A percentile compares a stretch with the other conserved stretches of the same genome.
Conservation (phyloP, 163 green algal species). For the Trebouxia gelatinosa region DNA sequence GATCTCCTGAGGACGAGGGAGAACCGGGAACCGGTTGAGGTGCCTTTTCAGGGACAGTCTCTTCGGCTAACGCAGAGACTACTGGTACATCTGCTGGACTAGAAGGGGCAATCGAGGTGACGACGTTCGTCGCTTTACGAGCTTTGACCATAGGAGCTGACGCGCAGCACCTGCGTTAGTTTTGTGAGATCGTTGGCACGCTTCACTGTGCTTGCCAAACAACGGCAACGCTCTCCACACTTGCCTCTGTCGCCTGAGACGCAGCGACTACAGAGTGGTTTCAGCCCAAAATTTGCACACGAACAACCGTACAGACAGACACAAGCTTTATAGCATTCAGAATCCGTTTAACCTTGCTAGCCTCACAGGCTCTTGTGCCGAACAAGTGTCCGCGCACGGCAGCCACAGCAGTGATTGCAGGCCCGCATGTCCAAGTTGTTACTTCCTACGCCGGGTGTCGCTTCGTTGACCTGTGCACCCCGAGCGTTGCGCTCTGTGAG, state of each 20-base stretch:
- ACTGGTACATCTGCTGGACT: conserved; percentile 22
- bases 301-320: not conserved
- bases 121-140: not conserved
- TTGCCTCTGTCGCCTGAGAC: too few species aligned
- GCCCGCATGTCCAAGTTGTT: too few species aligned
- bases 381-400: too few species aligned
- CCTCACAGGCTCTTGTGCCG: too few species aligned
- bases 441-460: too few species aligned
- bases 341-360: too few species aligned
- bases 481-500: too few species aligned
- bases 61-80: conserved; percentile 16
- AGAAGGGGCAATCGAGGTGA: conserved; percentile 23
- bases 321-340: not conserved
- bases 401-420: too few species aligned
- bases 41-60: conserved; percentile 18
- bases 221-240: not conserved
- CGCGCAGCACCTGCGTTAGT: not conserved
- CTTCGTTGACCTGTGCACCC: too few species aligned
- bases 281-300: not conserved
- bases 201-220: not conserved
- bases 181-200: not conserved
- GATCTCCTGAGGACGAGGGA: conserved; percentile 6
- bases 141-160: conserved; percentile 34
- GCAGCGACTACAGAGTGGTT: not conserved
- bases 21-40: not conserved